phyloP scores from a whole-genome alignment of 345 rosid genomes.

The Citrus trifoliata region DNA sequence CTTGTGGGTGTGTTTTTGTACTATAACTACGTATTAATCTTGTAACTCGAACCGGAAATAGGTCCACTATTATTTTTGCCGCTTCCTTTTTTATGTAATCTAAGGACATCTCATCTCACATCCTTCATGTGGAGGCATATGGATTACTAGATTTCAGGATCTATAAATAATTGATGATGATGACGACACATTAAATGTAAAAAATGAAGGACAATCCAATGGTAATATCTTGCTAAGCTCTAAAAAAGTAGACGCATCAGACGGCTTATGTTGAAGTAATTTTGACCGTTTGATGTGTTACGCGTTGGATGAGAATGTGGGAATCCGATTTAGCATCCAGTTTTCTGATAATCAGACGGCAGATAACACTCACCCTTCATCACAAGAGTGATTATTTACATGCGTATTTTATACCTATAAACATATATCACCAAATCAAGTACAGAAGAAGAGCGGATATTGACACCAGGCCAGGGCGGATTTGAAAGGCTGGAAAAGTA shows the following conservation, averaged over 20 bases:
- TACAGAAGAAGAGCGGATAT: not conserved
- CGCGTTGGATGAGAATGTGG: too few species aligned
- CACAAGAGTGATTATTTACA: not conserved
- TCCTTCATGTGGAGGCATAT: not conserved
- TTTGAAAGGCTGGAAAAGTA: constrained; percentile 39
- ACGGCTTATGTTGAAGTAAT: not conserved
- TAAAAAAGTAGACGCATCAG: not conserved
- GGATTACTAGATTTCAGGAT: not conserved
- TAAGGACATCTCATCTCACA: not conserved
- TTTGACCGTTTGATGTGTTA: too few species aligned
- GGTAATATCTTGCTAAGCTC: not conserved
- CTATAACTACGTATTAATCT: not conserved
- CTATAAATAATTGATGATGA: not conserved
- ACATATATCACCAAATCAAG: not conserved
- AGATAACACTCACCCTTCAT: too few species aligned
- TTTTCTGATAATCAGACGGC: too few species aligned
- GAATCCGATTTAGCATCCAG: too few species aligned
- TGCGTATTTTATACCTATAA: not conserved
- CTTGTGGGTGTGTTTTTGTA: constrained; percentile 1
- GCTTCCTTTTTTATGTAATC: not conserved
- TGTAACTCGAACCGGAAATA: constrained; percentile 14
- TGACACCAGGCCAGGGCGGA: not conserved
- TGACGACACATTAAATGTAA: not conserved
- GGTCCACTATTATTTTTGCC: not conserved
- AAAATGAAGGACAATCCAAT: not conserved